Evolutionary conservation across 352 stramenopile species (phyloP), one percentile per base, ranked within the genome.

Genomic region (Blastocystis hominis): DNA sequence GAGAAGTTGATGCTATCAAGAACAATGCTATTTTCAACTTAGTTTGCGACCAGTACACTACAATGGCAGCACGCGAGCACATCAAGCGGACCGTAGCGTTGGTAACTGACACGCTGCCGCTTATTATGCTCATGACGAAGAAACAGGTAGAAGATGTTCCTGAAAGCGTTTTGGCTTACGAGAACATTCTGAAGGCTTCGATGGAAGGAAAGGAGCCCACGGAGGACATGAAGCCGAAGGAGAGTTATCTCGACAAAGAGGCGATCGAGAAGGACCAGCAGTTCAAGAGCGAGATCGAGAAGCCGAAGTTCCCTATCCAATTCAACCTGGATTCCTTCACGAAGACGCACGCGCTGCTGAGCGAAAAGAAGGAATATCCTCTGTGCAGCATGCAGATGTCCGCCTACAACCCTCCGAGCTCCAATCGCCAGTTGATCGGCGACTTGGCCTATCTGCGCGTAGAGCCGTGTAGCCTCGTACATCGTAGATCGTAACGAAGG

Each of bases 371-470:
- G 59, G 24, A 70, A 7, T 30, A 36, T 3, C 54, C 59, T 30
- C 34, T 84, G 42, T 17, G n/a, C 13, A 76, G 64, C 47, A 47
- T 76, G 20, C 50, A 30, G 6, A 1, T 76, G n/a, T 34, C 64
- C 24, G 64, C 64, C n/a, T 76, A 76, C 44, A 84, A 84, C 17
- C 72, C 72, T 3, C 72, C 72, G 30, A 6, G 34, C 4, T 34
- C 17, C 54, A 84, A 46, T 24, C 54, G 72, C 54, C 54, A 84
- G 36, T 17, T 84, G 59, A 36, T 84, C 17, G 72, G 72, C 34
- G 72, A 84, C 46, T 17, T 84, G n/a, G n/a, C 70, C 3, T 84
- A 84, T 34, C 13, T 84, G 17, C 72, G 72, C 6, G 72, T 84
- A 84, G 2, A 17, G 5, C 3, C 10, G 0, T 59, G 15, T 20